Evolutionary conservation across 768 basidiomycete genomes (phyloP).

Genomic region (Tremella yokohamensis): DNA sequence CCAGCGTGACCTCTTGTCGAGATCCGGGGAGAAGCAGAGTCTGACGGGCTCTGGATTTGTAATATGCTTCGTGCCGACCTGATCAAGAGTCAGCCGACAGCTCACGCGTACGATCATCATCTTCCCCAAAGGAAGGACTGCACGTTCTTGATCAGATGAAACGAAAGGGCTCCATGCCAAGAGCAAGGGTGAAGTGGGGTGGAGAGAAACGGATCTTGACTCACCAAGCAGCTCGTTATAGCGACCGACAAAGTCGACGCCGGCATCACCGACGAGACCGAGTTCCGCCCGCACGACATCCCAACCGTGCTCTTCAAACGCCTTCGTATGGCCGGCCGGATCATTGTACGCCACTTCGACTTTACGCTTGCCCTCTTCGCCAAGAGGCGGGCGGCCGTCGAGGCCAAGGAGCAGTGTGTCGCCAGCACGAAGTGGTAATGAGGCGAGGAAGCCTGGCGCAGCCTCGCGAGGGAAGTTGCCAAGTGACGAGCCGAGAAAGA

Average conservation of each 20-base stretch:
- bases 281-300: conserved; percentile 65
- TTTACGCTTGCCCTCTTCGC: conserved; percentile 58
- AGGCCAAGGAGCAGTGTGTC: conserved; percentile 89
- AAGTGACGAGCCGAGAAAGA: conserved; percentile 87
- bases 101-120: not conserved
- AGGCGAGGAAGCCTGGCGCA: conserved; percentile 68
- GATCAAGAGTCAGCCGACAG: conserved; percentile 8
- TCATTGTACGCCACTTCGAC: conserved; percentile 89
- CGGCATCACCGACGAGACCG: conserved; percentile 52
- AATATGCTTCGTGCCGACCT: conserved; percentile 78
- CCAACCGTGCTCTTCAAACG: conserved; percentile 84
- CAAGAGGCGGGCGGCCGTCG: conserved; percentile 62
- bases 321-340: conserved; percentile 63
- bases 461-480: conserved; percentile 79
- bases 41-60: conserved; percentile 64
- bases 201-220: no score
- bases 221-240: conserved; percentile 43
- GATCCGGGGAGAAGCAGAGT: conserved; percentile 52
- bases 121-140: not conserved
- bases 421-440: conserved; percentile 67
- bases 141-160: no score
- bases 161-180: no score
- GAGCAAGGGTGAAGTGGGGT: no score
- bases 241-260: conserved; percentile 44
- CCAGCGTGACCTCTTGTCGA: conserved; percentile 56